Evolutionary conservation across 192 early-diverging fungal genomes (phyloP), one percentile per base, ranked within the genome.

Genomic region (Mortierella claussenii): DNA sequence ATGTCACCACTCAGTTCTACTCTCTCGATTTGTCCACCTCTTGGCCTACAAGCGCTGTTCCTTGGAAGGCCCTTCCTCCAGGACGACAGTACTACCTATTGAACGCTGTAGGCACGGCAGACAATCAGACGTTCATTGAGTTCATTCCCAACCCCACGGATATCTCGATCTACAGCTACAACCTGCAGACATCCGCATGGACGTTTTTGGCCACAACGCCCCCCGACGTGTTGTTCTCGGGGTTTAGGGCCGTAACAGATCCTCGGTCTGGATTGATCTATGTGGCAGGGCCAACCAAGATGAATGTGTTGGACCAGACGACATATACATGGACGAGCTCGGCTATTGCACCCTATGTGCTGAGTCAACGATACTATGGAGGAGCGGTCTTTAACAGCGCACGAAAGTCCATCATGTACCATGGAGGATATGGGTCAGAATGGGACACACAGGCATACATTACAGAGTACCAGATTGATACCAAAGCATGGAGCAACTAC

Each of bases 331-430:
- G 45, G 45, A 4, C 4, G n/a, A 5, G 6, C 45, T 15, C 45
- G 8, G n/a, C 45, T 4, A 47, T 47, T 20, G 10, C 45, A 6
- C 15, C 11, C 9, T n/a, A 18, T 21, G n/a, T 40, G 1, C 27
- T 47, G 44, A 18, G 10, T 18, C 28, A 36, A 37, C 23, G 44
- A 7, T 26, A 12, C n/a, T 60, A 43, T 33, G 27, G 23, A 0
- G 44, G 57, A 17, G 57, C 43, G 0, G 45, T 48, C 8, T 61
- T 36, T 30, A 31, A 48, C 27, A 34, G 26, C 3, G 60, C 44
- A 18, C 48, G 60, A 17, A 34, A 37, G 33, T 50, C 47, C 12
- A 61, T 61, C 10, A 33, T 61, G 47, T 50, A 61, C 18, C 60
- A 32, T 1, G 60, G 60, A 15, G 60, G 31, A 48, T 50, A 32